Conservation (phyloP, 75 land plant species). For the Pinus albicaulis region DNA sequence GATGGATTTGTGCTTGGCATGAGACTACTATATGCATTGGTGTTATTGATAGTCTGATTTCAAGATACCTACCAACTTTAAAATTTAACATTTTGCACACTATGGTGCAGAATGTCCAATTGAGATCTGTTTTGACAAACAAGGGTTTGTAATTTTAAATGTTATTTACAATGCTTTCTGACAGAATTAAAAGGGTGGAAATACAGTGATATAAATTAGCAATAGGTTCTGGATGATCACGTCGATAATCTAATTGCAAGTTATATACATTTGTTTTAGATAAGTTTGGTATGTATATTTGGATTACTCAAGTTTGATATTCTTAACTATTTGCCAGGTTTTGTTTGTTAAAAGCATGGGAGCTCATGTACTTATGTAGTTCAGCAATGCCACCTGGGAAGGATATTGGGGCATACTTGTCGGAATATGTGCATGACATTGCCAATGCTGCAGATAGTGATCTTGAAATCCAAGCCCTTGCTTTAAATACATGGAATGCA, state of each 20-base stretch:
- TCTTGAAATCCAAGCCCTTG: conserved; percentile 19
- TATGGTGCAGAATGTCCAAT: background rate
- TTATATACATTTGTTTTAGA: conserved; percentile 81
- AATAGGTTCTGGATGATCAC: background rate
- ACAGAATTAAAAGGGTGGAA: background rate
- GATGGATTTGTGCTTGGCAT: background rate
- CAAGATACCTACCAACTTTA: background rate
- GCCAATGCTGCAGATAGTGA: conserved; percentile 23
- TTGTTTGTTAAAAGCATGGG: conserved; percentile 36
- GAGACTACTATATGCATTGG: background rate
- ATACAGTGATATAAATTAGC: background rate
- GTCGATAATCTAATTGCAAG: conserved; percentile 1
- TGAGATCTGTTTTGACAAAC: background rate
- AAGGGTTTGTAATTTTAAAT: background rate
- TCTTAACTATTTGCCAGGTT: conserved; percentile 70
- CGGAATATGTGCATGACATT: conserved; percentile 40
- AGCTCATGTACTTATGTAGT: conserved; percentile 35
- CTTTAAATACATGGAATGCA: conserved; percentile 38
- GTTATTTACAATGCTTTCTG: background rate
- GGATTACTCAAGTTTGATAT: conserved; percentile 95
- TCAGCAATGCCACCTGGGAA: conserved; percentile 46
- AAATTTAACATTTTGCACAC: background rate
- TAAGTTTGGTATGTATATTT: conserved; percentile 93
- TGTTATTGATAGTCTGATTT: background rate
- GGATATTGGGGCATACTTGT: conserved; percentile 32